Evolutionary conservation across 257 asterid species (phyloP).

Genomic region (Primulina huaijiensis): DNA sequence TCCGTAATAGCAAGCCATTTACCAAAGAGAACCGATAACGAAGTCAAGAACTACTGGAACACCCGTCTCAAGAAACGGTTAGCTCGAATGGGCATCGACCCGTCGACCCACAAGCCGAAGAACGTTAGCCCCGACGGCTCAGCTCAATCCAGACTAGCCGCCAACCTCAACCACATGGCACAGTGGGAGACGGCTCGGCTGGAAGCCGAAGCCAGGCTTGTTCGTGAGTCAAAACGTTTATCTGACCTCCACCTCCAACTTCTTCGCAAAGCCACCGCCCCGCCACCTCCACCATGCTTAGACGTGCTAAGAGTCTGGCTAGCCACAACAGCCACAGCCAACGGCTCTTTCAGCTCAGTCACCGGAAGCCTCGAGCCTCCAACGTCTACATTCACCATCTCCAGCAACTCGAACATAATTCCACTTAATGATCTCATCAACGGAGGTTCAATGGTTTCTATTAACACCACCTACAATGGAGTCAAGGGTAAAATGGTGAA

Average conservation of each 20-base stretch:
- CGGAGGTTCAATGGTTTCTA: slow-evolving; percentile 12
- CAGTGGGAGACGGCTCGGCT: slow-evolving; percentile 24
- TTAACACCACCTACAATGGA: not conserved
- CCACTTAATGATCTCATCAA: not conserved
- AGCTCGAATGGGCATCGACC: slow-evolving; percentile 58
- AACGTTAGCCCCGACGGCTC: slow-evolving; percentile 26
- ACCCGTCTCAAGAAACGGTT: slow-evolving; percentile 56
- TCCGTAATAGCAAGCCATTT: slow-evolving; percentile 49
- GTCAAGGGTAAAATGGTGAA: slow-evolving; percentile 28
- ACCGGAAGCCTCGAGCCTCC: slow-evolving; percentile 37
- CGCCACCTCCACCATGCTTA: not conserved
- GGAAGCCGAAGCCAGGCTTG: slow-evolving; percentile 51
- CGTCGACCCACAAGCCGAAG: slow-evolving; percentile 53
- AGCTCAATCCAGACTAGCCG: slow-evolving; percentile 28
- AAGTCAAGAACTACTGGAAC: slow-evolving; percentile 60
- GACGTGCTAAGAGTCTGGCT: slow-evolving; percentile 42
- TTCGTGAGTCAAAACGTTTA: slow-evolving; percentile 29
- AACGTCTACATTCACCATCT: slow-evolving; percentile 38
- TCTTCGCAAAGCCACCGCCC: not conserved
- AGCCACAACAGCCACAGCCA: slow-evolving; percentile 18
- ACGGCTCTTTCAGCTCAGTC: slow-evolving; percentile 18
- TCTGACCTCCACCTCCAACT: slow-evolving; percentile 22
- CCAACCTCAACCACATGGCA: slow-evolving; percentile 13
- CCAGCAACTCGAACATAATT: slow-evolving; percentile 6
- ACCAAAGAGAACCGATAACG: slow-evolving; percentile 52